Conservation (phyloP, 2,329 filamentous ascomycete genomes). For the Ophiostoma quercus region DNA sequence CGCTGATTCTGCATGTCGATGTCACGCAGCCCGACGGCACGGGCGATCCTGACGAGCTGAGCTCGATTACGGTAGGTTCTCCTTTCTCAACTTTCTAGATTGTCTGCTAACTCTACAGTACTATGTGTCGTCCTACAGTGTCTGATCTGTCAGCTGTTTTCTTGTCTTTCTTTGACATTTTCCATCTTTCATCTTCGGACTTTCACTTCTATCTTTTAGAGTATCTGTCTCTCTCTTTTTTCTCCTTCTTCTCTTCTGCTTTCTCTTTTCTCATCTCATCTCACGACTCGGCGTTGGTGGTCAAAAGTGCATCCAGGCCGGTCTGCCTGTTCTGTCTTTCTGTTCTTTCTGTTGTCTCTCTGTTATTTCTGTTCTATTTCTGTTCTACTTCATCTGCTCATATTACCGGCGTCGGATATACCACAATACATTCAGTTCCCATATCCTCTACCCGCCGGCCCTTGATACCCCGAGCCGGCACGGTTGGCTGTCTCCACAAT, state of each 20-base stretch:
- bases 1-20: slow-evolving; percentile 78
- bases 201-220: no score
- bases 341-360: background rate
- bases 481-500: background rate
- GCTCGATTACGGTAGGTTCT: slow-evolving; percentile 64
- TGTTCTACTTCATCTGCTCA: background rate
- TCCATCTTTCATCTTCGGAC: no score
- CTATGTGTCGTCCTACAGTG: slow-evolving; percentile 39
- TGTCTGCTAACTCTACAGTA: slow-evolving; percentile 31
- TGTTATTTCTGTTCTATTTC: background rate
- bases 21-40: slow-evolving; percentile 65
- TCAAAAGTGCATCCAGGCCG: background rate
- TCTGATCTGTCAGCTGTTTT: slow-evolving; percentile 28
- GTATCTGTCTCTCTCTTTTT: background rate
- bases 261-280: background rate
- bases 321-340: background rate
- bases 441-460: background rate
- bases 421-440: background rate
- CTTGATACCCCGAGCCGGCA: background rate
- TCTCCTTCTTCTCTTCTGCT: background rate
- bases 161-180: background rate
- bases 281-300: slow-evolving; percentile 1
- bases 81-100: background rate
- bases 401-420: background rate
- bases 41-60: slow-evolving; percentile 52